Base-by-base conservation (phyloP, 352 stramenopile genomes). In the Lagenidium sp. region DNA sequence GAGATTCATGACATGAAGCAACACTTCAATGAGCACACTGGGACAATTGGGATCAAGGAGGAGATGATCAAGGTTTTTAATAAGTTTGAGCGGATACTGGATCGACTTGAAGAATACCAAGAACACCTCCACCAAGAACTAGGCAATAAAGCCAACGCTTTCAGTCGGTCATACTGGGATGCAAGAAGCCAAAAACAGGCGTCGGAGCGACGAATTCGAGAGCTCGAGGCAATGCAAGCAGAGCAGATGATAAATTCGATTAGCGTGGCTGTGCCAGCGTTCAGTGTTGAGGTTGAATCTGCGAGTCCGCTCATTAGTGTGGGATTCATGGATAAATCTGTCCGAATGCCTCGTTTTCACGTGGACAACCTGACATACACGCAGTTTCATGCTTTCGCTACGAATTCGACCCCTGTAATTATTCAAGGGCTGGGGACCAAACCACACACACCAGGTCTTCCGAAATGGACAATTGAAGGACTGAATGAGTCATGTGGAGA, bases 341-440 rank as follows among this genome's bases (percentile, higher is more conserved):
- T 44, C 6, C 38, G 30, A 6, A 61, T 51, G 39, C 57, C 43
- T 21, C 42, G 47, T 6, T 36, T 53, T 6, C 32, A 41, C 25
- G 38, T 28, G 8, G 6, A 18, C 30, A 48, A 46, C 25, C 57
- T 54, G 10, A 53, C 57, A 2, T 58, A 66, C 22, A 28, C 23
- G 4, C 32, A 64, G 23, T 70, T 66, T 28, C 29, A 58, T 11
- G 28, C 36, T 10, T 53, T 42, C 13, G 60, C 57, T 0, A 38
- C 18, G 6, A 18, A 36, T 5, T 63, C 56, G 1, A 60, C 42
- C 5, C 60, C 60, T 11, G 46, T 70, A 45, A 70, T 70, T 39
- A 58, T 70, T 24, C 59, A 51, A 34, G 55, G 57, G 8, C 32
- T 60, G 0, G n/a, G 22, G 4, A 12, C 40, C 15, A 26, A 57